Conservation (phyloP, 768 basidiomycete species). For the Boletus reticulatus region DNA sequence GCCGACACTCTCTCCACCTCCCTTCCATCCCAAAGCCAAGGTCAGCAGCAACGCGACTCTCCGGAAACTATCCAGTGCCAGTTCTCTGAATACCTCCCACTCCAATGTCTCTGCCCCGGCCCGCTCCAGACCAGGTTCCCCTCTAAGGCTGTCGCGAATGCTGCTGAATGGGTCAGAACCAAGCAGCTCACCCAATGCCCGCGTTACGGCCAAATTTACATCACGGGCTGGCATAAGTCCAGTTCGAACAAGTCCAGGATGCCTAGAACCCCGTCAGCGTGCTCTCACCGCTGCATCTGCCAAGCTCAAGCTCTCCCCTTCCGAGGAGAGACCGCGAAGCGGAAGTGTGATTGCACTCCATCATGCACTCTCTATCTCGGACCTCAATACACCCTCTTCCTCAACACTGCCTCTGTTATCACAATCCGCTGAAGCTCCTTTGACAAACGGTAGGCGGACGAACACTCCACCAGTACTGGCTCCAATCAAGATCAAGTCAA, state of each 20-base stretch:
- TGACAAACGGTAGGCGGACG: conserved; percentile 11
- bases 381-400: conserved; percentile 13
- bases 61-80: conserved; percentile 26
- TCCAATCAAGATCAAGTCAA: conserved; percentile 56
- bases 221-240: conserved; percentile 19
- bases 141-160: conserved; percentile 36
- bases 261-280: conserved; percentile 31
- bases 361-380: conserved; percentile 25
- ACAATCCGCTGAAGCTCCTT: conserved; percentile 14
- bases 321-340: conserved; percentile 33
- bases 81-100: conserved; percentile 12
- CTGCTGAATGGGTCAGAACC: conserved; percentile 32
- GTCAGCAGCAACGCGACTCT: conserved; percentile 53
- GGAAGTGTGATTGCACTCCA: conserved; percentile 27
- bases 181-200: conserved; percentile 25
- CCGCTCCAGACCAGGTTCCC: conserved; percentile 41
- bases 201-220: conserved; percentile 30
- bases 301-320: conserved; percentile 27
- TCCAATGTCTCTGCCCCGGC: conserved; percentile 36
- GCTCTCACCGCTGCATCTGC: conserved; percentile 24
- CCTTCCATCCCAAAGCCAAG: conserved; percentile 55
- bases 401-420: conserved; percentile 15
- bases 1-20: conserved; percentile 25
- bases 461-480: conserved; percentile 16
- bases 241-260: conserved; percentile 5